Conservation (phyloP, 2,329 filamentous ascomycete species). For the Macrophomina pseudophaseolina region DNA sequence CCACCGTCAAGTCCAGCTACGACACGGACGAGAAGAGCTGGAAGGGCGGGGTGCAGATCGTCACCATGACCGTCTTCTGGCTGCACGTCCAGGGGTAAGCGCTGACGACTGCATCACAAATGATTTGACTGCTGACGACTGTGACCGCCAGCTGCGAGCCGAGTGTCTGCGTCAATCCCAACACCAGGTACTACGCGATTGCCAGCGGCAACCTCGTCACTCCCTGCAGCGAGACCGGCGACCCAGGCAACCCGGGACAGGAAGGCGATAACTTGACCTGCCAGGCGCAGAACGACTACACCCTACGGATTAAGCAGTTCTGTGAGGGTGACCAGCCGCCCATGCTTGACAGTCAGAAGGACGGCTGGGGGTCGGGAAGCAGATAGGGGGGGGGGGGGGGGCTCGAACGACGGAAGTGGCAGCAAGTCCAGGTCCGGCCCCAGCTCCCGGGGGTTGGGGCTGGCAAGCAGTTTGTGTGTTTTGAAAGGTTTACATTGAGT, state of each 20-base stretch:
- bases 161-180: background rate
- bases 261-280: background rate
- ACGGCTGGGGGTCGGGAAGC: background rate
- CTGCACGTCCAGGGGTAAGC: background rate
- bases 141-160: background rate
- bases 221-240: conserved; percentile 1
- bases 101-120: no score
- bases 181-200: background rate
- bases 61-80: conserved; percentile 3
- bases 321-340: background rate
- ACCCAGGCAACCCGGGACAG: background rate
- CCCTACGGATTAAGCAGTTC: conserved; percentile 5
- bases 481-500: no score
- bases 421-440: no score
- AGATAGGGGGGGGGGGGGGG: no score
- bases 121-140: background rate
- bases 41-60: background rate
- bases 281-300: background rate
- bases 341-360: background rate
- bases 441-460: no score
- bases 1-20: background rate
- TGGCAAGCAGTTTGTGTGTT: no score
- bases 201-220: background rate
- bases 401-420: no score
- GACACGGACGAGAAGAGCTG: conserved; percentile 2